Base-by-base conservation (phyloP, 768 basidiomycete genomes). In the Leccinum sublutescens region DNA sequence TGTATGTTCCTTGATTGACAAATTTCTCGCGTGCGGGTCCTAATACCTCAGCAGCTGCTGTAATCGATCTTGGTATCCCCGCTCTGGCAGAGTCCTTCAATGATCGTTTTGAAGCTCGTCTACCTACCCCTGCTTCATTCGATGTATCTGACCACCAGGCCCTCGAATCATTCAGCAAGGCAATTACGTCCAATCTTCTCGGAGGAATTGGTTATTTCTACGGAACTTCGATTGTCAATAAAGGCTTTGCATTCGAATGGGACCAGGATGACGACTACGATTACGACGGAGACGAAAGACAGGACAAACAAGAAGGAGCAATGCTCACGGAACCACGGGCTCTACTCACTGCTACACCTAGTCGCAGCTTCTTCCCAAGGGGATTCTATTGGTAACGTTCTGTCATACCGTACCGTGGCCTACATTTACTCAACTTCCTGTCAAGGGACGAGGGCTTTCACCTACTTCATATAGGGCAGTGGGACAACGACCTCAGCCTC, bases 391-490 rank as follows among this genome's bases (percentile, higher is more conserved):
- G 95, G 91, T 91, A 72, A 54, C 71, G 48, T 51, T n/a, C n/a
- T 14, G 50, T 31, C 56, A 57, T 25, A 29, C 7, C 3, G 1
- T 25, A 29, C 7, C 3, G 1, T 17, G 34, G 50, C 47, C 29
- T 49, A 58, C 36, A 36, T 47, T 50, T 12, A 27, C 54, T 58
- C 25, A 55, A 23, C 19, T 50, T 54, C 60, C 19, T 55, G 40
- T 51, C 11, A 66, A 93, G 91, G 95, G 95, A 98, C 72, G 95
- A 98, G 75, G 95, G 95, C 2, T 98, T 98, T 79, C 95, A 98
- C 74, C 75, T 98, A 31, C 75, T 94, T 34, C 88, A 95, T 64
- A 91, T 98, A 49, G 93, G 93, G 17, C 85, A 87, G 67, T 95
- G 91, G 90, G 96, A 98, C 68, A 93, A 88, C 59, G 93, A 93